Base-by-base conservation (phyloP, 1,284 basidiomycete species). In the Ganoderma multipileum region DNA sequence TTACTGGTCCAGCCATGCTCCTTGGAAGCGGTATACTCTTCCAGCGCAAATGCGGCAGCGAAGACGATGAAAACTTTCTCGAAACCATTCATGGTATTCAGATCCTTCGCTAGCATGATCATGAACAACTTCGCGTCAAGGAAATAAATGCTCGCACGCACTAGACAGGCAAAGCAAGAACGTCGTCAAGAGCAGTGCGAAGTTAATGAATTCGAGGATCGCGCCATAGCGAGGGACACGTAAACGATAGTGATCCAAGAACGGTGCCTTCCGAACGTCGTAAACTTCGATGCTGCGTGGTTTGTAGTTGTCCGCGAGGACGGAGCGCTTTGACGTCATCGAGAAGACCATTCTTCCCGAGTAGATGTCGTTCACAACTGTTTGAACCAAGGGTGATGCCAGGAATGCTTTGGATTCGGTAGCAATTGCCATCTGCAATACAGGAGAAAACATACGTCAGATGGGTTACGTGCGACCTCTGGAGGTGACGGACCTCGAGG, bases 251-350 rank as follows among this genome's bases (percentile, higher is more conserved):
- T 96, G 93, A 75, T 97, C 91, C 33, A 97, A 84, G 81, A 95
- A 94, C 0, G 95, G 91, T 0, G 91, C 88, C 33, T 85, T 86
- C 42, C 86, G 86, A 23, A 87, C 86, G 74, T 96, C 88, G 76
- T 96, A 96, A 14, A 93, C 82, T 74, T 92, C 86, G 65, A 94
- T 92, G 4, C 87, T 85, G 41, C 88, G 86, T 39, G 90, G 89
- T 76, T 96, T 93, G 81, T 96, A 96, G 75, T 94, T 94, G 79
- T 96, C 95, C 36, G 91, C 89, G 12, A 96, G 84, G 65, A 97
- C 86, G 2, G 94, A 92, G 33, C 90, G 87, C 64, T 84, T 86
- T 1, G 91, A 88, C 2, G 87, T 82, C 61, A 90, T 81, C 11
- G 89, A 87, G 71, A 92, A 92, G 18, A 93, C 84, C 44, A 94